phyloP scores from a whole-genome alignment of 2,329 filamentous ascomycete genomes.

The Periconia sp. region DNA sequence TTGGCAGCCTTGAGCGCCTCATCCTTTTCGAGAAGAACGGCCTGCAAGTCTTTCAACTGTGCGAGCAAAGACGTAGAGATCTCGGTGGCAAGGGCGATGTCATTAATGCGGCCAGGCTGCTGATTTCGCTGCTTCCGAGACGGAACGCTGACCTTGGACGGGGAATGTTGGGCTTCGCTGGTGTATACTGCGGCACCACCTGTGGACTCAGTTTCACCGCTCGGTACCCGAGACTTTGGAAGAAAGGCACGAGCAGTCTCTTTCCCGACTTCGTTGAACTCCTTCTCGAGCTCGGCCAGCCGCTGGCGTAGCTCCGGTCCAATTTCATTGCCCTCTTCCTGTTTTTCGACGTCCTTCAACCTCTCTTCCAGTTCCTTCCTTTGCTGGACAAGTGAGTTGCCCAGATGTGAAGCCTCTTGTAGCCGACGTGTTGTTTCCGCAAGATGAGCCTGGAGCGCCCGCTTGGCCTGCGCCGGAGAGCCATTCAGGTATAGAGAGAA shows the following conservation, averaged over 20 bases:
- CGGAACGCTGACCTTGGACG: conserved; percentile 85
- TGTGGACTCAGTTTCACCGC: conserved; percentile 49
- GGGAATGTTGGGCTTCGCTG: conserved; percentile 82
- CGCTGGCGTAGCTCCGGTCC: conserved; percentile 82
- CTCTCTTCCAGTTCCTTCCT: conserved; percentile 81
- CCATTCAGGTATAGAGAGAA: conserved; percentile 77
- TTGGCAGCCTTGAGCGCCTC: conserved; percentile 79
- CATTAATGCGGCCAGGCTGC: conserved; percentile 84
- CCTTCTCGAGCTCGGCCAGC: conserved; percentile 85
- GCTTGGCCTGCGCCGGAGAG: conserved; percentile 85
- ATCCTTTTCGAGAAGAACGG: conserved; percentile 83
- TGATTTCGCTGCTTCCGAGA: conserved; percentile 91
- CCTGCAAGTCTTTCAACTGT: conserved; percentile 91
- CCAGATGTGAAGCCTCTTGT: conserved; percentile 87
- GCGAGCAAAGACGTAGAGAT: conserved; percentile 93
- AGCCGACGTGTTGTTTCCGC: conserved; percentile 90
- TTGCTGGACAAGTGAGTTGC: conserved; percentile 85
- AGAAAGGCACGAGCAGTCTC: conserved; percentile 90
- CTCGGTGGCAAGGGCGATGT: conserved; percentile 98
- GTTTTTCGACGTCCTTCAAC: conserved; percentile 81
- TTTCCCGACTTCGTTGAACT: conserved; percentile 91
- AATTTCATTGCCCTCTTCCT: conserved; percentile 73
- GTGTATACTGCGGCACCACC: conserved; percentile 65
- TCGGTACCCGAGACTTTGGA: conserved; percentile 78
- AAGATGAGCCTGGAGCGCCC: conserved; percentile 87